A percentile compares a stretch with the other conserved stretches of the same genome.
phyloP scores from a whole-genome alignment of 1,284 basidiomycete species.

The Apiotrichum brassicae region DNA sequence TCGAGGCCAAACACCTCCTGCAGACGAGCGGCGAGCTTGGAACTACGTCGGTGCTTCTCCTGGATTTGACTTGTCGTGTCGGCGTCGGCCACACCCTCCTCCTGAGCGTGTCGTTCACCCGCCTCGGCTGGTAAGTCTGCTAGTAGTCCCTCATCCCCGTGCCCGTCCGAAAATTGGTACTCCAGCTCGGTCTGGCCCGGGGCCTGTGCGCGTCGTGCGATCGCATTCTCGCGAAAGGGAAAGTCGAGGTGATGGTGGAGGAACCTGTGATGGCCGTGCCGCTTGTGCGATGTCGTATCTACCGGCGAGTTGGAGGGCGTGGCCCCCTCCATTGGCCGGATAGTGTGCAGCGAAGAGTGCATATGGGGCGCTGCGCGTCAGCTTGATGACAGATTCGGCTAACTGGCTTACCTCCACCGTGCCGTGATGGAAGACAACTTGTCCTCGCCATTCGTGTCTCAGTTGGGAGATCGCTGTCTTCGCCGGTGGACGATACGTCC shows the following conservation, averaged over 20 bases:
- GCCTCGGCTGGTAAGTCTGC: background rate
- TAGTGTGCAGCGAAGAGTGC: conserved; percentile 39
- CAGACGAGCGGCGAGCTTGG: conserved; percentile 71
- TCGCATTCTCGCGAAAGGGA: conserved; percentile 39
- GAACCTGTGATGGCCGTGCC: background rate
- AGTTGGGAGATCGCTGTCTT: conserved; percentile 6
- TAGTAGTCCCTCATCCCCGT: background rate
- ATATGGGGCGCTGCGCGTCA: conserved; percentile 23
- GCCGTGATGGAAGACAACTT: conserved; percentile 9
- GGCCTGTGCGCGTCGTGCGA: conserved; percentile 32
- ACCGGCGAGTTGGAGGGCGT: background rate
- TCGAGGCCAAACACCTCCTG: conserved; percentile 75
- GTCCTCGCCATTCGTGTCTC: conserved; percentile 18
- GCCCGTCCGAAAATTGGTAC: conserved; percentile 23
- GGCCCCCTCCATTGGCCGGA: conserved; percentile 27
- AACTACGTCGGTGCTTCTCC: conserved; percentile 54
- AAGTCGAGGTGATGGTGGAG: conserved; percentile 20
- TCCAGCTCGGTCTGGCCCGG: conserved; percentile 27
- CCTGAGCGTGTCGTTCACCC: conserved; percentile 27
- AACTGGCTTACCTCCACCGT: conserved; percentile 21
- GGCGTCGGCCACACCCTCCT: conserved; percentile 41
- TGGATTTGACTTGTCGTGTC: conserved; percentile 19
- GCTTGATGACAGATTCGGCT: no score
- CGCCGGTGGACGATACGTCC: background rate
- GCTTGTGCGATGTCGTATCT: background rate